These are phyloP conservation scores for Glaciozyma martinii DNA, from an alignment of 768 basidiomycete species.

Conservation along the genomic window DNA sequence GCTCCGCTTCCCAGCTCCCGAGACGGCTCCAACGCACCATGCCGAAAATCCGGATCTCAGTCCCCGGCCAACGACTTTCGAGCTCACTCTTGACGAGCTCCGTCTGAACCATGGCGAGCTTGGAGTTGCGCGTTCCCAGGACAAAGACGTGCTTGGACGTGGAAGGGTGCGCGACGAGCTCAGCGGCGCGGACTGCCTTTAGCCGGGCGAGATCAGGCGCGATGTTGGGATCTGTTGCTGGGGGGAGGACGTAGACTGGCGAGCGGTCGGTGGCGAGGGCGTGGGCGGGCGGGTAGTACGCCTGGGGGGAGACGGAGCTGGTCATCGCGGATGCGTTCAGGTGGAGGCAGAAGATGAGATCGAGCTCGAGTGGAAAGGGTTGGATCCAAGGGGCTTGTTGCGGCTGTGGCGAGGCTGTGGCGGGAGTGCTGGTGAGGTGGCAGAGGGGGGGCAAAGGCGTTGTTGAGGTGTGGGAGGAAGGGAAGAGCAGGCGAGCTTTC, in stretches of 20 bases:
- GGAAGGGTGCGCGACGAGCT: not conserved
- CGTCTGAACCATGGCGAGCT: slow-evolving; percentile 84
- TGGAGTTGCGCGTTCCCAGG: slow-evolving; percentile 75
- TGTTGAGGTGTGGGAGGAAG: no score
- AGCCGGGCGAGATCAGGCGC: not conserved
- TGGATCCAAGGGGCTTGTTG: no score
- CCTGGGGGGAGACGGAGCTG: no score
- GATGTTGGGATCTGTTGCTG: not conserved
- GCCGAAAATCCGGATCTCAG: slow-evolving; percentile 23
- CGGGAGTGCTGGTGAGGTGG: no score
- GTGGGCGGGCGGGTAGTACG: no score
- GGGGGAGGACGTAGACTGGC: not conserved
- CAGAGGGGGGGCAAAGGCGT: no score
- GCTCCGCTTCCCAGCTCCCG: not conserved
- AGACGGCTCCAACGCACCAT: slow-evolving; percentile 14
- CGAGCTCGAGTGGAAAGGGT: no score
- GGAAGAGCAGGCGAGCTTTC: no score
- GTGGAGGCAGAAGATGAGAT: no score
- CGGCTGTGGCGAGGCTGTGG: no score
- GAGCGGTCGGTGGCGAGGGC: no score
- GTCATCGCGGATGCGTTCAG: no score
- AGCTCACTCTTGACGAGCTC: slow-evolving; percentile 64
- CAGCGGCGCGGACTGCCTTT: not conserved
- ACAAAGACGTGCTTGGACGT: slow-evolving; percentile 40
- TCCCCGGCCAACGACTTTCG: slow-evolving; percentile 48